Evolutionary conservation across 1,284 basidiomycete genomes (phyloP), one percentile per base, ranked within the genome.

Genomic region (Puccinia coronata): DNA sequence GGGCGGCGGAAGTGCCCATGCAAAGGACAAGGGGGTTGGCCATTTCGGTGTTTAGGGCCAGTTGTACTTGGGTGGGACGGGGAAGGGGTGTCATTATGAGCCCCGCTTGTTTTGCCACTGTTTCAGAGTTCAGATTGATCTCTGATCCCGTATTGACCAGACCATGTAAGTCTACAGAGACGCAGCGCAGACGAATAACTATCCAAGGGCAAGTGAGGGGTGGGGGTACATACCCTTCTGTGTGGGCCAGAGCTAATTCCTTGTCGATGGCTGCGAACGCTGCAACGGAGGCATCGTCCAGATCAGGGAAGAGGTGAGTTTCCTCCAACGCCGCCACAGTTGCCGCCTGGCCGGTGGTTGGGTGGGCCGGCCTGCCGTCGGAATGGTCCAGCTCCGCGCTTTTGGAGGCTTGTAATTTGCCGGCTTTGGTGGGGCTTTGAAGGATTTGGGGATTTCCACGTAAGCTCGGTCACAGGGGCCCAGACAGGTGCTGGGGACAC

Each of bases 141-240:
- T 67, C 65, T n/a, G 65, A 41, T 23, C 65, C 65, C 9, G 65
- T 67, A 20, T 67, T 39, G 25, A 67, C 20, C 39, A 67, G 18
- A 8, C 39, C 65, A 51, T 20, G 20, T 20, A 51, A 20, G n/a
- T n/a, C n/a, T n/a, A n/a, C n/a, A n/a, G n/a, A n/a, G n/a, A n/a
- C n/a, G n/a, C n/a, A n/a, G n/a, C n/a, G n/a, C n/a, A n/a, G n/a
- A n/a, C n/a, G n/a, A n/a, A n/a, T n/a, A n/a, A n/a, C n/a, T 11
- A 4, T 51, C 49, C 23, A 16, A 47, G 11, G 12, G 20, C 18
- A 20, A 11, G 49, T 51, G 49, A 51, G 20, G 9, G 12, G 49
- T 51, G 23, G 63, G 28, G 31, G 12, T 25, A 67, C 28, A 25
- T 67, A 67, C 63, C 31, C 31, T 34, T 67, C 63, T 11, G 63